Conservation (phyloP, 164 flowering plant species). For the Tinospora cordifolia region DNA sequence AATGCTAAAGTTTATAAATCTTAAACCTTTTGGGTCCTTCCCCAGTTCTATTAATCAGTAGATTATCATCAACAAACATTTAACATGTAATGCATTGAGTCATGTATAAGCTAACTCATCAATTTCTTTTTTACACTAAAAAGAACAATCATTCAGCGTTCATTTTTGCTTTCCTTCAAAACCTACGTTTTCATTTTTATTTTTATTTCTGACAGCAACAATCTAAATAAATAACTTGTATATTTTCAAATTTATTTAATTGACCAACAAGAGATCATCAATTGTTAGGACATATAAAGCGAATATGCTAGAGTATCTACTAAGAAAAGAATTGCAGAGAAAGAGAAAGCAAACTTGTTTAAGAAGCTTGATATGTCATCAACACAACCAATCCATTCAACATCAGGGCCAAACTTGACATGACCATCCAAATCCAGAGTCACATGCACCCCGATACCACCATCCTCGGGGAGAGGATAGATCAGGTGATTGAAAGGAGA, state of each 20-base stretch:
- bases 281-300: background rate
- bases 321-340: background rate
- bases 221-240: background rate
- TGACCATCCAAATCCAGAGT: slow-evolving; percentile 76
- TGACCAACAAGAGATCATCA: background rate
- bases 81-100: too few species aligned
- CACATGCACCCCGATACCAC: slow-evolving; percentile 93
- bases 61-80: too few species aligned
- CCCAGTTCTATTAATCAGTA: too few species aligned
- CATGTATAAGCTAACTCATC: too few species aligned
- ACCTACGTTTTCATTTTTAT: too few species aligned
- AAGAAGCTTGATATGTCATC: slow-evolving; percentile 65
- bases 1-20: too few species aligned
- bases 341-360: slow-evolving; percentile 41
- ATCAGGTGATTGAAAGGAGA: slow-evolving; percentile 71
- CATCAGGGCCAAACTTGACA: slow-evolving; percentile 89
- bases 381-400: slow-evolving; percentile 70
- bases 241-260: background rate
- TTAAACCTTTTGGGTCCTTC: too few species aligned
- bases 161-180: too few species aligned
- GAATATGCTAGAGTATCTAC: background rate
- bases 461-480: slow-evolving; percentile 91
- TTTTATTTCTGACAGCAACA: too few species aligned
- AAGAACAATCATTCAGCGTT: too few species aligned
- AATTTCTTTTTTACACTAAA: too few species aligned